These are phyloP conservation scores for Suhomyces bokatorum DNA, from an alignment of 1,139 yeast species.

Conservation along the genomic window DNA sequence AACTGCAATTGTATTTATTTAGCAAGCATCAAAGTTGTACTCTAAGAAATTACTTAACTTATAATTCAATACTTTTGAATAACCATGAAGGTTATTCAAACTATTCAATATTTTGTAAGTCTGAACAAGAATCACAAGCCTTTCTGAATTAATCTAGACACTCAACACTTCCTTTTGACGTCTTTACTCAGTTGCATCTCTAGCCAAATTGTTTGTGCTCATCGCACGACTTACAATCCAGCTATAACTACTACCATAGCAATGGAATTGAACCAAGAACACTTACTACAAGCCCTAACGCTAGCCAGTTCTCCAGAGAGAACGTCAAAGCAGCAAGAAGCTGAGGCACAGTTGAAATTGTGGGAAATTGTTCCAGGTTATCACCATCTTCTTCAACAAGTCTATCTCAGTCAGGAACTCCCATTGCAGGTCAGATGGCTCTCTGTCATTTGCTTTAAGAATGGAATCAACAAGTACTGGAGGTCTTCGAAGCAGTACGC, in stretches of 20 bases:
- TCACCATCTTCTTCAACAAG: slow-evolving; percentile 56
- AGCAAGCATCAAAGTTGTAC: no score
- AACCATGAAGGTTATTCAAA: no score
- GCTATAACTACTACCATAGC: not conserved
- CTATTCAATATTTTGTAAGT: no score
- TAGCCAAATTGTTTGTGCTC: not conserved
- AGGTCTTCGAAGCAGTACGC: slow-evolving; percentile 60
- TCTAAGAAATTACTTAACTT: no score
- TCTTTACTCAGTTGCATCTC: not conserved
- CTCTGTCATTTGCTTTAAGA: slow-evolving; percentile 83
- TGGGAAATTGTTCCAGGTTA: slow-evolving; percentile 71
- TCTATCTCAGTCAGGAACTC: slow-evolving; percentile 59
- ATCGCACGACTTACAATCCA: slow-evolving; percentile 5
- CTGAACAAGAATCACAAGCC: no score
- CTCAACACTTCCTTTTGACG: no score
- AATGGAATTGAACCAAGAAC: slow-evolving; percentile 19
- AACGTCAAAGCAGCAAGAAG: slow-evolving; percentile 51
- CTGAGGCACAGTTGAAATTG: slow-evolving; percentile 64
- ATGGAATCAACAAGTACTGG: slow-evolving; percentile 86
- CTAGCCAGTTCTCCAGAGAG: slow-evolving; percentile 56
- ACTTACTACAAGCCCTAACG: slow-evolving; percentile 29
- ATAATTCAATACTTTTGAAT: no score
- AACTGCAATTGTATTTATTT: no score
- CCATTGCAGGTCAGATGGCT: slow-evolving; percentile 78
- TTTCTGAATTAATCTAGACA: no score